Conservation (phyloP, 306 rosid species). For the Rubus parviflorus region DNA sequence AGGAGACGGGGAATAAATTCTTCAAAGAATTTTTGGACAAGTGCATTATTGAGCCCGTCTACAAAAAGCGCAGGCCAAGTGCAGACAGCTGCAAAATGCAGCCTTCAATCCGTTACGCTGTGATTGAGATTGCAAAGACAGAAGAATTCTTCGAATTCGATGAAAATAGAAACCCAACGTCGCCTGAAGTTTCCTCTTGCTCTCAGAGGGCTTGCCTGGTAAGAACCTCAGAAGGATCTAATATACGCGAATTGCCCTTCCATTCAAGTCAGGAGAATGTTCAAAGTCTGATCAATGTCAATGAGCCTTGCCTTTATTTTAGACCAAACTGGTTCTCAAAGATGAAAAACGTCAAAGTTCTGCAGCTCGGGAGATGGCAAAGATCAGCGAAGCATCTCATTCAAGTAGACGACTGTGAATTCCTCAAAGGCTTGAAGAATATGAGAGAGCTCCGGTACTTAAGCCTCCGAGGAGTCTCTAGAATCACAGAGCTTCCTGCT, state of each 20-base stretch:
- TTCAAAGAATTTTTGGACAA: background rate
- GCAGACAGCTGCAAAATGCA: constrained; percentile 20
- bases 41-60: constrained; percentile 6
- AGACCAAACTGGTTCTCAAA: constrained; percentile 21
- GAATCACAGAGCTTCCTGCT: constrained; percentile 23
- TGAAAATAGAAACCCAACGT: background rate
- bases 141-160: background rate
- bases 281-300: constrained; percentile 25
- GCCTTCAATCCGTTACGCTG: background rate
- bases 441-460: constrained; percentile 25
- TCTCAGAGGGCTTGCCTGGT: constrained; percentile 16
- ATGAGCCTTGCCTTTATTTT: constrained; percentile 16
- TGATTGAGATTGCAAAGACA: background rate
- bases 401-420: constrained; percentile 18
- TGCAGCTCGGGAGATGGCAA: constrained; percentile 30
- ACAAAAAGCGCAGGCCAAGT: constrained; percentile 8
- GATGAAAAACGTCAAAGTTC: constrained; percentile 17
- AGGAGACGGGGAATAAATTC: background rate
- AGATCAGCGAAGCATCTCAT: background rate
- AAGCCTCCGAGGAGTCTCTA: constrained; percentile 24
- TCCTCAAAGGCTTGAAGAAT: constrained; percentile 28
- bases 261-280: background rate
- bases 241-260: background rate
- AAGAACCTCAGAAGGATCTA: constrained; percentile 2
- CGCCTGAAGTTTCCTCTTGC: background rate